These are phyloP conservation scores for Amphicarpaea edgeworthii DNA, from an alignment of 306 rosid species.

Conservation along the genomic window DNA sequence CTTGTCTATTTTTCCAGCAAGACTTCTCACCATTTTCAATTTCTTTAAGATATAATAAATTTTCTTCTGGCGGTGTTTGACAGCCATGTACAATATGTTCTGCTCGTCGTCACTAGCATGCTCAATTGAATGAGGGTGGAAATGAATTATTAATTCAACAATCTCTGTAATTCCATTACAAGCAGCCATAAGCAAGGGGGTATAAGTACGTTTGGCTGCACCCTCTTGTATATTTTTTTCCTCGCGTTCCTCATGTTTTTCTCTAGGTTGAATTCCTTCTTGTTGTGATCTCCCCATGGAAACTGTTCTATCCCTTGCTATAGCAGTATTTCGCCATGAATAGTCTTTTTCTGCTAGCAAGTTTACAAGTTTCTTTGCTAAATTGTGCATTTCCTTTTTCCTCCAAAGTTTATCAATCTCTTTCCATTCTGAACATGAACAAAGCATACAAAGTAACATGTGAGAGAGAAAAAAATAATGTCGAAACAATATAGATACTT, in stretches of 20 bases:
- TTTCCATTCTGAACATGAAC: constrained; percentile 46
- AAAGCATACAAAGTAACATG: not conserved
- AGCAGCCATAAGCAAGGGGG: constrained; percentile 61
- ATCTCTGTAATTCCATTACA: constrained; percentile 54
- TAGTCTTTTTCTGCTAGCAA: constrained; percentile 44
- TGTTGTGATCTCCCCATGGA: constrained; percentile 28
- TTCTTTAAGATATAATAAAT: constrained; percentile 41
- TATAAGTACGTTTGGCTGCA: constrained; percentile 3
- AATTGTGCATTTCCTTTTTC: constrained; percentile 46
- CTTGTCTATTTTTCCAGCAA: constrained; percentile 48
- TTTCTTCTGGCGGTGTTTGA: constrained; percentile 43
- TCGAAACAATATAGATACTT: not conserved
- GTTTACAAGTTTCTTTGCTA: constrained; percentile 39
- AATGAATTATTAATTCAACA: constrained; percentile 47
- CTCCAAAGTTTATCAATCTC: constrained; percentile 51
- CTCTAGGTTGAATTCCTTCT: not conserved
- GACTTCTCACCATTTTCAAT: constrained; percentile 39
- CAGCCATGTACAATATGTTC: constrained; percentile 49
- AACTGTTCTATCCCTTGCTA: constrained; percentile 41
- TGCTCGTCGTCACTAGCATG: constrained; percentile 52
- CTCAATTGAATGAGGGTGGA: constrained; percentile 52
- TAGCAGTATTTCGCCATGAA: constrained; percentile 38
- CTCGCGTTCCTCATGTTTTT: not conserved
- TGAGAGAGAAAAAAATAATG: not conserved
- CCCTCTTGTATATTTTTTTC: not conserved